phyloP scores from a whole-genome alignment of 371 early-diverging fungal species.

The Blakeslea trispora region DNA sequence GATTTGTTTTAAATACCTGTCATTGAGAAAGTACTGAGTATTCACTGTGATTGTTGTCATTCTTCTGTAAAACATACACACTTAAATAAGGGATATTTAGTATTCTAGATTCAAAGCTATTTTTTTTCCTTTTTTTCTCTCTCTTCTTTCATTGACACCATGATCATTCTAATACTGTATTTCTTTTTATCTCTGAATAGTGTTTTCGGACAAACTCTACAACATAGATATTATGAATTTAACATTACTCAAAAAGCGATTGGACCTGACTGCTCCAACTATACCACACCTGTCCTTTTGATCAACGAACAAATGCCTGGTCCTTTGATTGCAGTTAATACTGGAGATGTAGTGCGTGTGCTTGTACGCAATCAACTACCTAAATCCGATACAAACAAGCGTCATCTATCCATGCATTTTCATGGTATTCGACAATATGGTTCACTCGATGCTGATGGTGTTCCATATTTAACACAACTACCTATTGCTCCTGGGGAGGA shows the following conservation, averaged over 20 bases:
- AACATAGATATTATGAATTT: conserved; percentile 28
- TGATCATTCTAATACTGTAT: too few species aligned
- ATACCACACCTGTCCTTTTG: conserved; percentile 26
- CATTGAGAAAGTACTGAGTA: too few species aligned
- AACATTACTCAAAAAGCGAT: conserved; percentile 30
- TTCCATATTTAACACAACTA: conserved; percentile 57
- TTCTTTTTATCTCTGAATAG: too few species aligned
- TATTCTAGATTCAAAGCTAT: too few species aligned
- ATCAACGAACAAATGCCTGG: conserved; percentile 56
- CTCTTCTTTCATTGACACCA: too few species aligned
- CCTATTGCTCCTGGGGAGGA: conserved; percentile 56
- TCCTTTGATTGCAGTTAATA: conserved; percentile 42
- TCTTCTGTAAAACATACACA: too few species aligned
- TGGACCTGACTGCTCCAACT: conserved; percentile 43
- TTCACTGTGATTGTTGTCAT: too few species aligned
- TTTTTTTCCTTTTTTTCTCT: too few species aligned
- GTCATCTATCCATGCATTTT: conserved; percentile 32
- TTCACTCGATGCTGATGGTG: conserved; percentile 51
- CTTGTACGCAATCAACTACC: conserved; percentile 41
- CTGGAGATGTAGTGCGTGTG: conserved; percentile 43
- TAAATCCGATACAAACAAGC: not conserved
- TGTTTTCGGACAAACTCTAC: too few species aligned
- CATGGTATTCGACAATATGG: conserved; percentile 46
- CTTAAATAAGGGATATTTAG: too few species aligned
- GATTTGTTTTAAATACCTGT: too few species aligned